Percentiles rank a stretch among this genome's conserved stretches.
Conservation (phyloP, 805 yeast species). For the Phaffomyces thermotolerans region DNA sequence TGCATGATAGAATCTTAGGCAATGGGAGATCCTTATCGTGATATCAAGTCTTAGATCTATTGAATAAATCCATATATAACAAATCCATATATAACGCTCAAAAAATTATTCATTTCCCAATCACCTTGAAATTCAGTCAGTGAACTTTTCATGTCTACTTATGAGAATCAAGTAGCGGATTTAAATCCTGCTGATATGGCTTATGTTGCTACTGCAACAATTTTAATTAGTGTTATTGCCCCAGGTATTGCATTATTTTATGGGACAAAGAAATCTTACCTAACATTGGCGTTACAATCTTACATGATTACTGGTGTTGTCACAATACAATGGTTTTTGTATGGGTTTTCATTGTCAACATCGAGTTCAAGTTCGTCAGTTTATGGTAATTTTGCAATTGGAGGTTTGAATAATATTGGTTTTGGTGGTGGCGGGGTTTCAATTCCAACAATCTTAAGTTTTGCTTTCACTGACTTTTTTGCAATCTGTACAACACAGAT, state of each 20-base stretch:
- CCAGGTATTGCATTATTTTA: conserved; percentile 92
- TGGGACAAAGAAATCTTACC: conserved; percentile 80
- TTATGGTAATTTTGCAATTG: conserved; percentile 73
- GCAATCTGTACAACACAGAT: conserved; percentile 85
- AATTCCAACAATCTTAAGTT: conserved; percentile 43
- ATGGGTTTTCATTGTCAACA: conserved; percentile 92
- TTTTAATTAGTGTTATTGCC: conserved; percentile 65
- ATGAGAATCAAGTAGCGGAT: conserved; percentile 31
- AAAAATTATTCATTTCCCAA: too few relatives aligned
- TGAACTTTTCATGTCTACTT: conserved; percentile 1
- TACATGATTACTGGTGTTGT: conserved; percentile 65
- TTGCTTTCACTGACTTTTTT: conserved; percentile 86
- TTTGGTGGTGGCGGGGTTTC: conserved; percentile 32
- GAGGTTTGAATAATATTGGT: conserved; percentile 63
- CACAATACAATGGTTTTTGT: conserved; percentile 87
- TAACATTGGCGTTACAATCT: conserved; percentile 75
- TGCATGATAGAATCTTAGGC: too few relatives aligned
- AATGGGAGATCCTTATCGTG: too few relatives aligned
- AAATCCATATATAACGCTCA: too few relatives aligned
- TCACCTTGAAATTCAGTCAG: too few relatives aligned
- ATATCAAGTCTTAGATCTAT: too few relatives aligned
- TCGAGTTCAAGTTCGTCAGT: conserved; percentile 60
- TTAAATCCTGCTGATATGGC: conserved; percentile 41
- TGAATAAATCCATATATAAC: too few relatives aligned
- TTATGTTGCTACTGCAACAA: conserved; percentile 29